Evolutionary conservation across 208 protist species (phyloP), one percentile per base, ranked within the genome.

Genomic region (Leptomonas pyrrhocoris): DNA sequence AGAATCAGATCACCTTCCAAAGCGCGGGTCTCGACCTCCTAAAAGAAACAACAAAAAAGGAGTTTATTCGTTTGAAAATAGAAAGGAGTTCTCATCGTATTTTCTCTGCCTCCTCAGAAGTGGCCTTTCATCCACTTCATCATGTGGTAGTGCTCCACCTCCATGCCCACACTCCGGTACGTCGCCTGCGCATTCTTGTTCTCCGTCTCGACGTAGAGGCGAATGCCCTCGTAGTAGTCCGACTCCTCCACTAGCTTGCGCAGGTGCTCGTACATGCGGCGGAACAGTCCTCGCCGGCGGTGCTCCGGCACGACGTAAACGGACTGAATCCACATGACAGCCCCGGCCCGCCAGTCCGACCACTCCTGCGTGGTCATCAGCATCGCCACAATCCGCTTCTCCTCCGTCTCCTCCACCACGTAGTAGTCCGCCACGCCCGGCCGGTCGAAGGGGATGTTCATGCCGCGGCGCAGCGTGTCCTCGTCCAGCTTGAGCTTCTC

Each of bases 281-380:
- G 46, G 61, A 88, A 90, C 13, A 90, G 43, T 16, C 81, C 79
- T 2, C 45, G 31, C n/a, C 84, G 81, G 49, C 84, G 83, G 54
- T 79, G 70, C 23, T 77, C 63, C 13, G 83, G 75, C 23, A 63
- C 43, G 12, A 85, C 68, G 72, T 80, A 92, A 2, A 86, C 86
- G 12, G 84, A 90, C 74, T 92, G 84, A 50, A 92, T 85, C 81
- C 83, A 92, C 27, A 89, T 43, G 15, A 92, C 69, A n/a, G 68
- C 67, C 2, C 78, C 81, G 0, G 70, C 74, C 15, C 86, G 80
- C 86, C 86, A 92, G 48, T 92, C 86, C 0, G 86, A 89, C 86
- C 86, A 92, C 73, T 92, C 86, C 49, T 87, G 70, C 28, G 86
- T 89, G 5, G 74, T 80, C 81, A 89, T 89, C 55, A 89, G 67